Conservation (phyloP, 2,329 filamentous ascomycete genomes). For the Fusarium mundagurra region DNA sequence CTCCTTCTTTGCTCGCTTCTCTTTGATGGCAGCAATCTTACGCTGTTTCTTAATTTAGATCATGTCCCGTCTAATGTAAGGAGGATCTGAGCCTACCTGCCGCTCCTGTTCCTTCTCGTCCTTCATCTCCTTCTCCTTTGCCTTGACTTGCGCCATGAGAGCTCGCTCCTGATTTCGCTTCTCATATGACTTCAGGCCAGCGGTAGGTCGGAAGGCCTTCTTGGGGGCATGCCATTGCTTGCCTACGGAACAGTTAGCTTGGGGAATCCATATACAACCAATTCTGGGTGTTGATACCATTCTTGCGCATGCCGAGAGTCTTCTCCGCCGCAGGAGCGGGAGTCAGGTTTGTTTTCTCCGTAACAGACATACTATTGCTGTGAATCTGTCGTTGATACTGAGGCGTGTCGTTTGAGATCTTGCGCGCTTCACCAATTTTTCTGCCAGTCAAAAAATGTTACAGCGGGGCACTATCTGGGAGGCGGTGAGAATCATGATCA, state of each 20-base stretch:
- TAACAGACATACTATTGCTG: slow-evolving; percentile 55
- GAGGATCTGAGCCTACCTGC: slow-evolving; percentile 66
- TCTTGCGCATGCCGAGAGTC: slow-evolving; percentile 78
- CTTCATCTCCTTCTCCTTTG: slow-evolving; percentile 94
- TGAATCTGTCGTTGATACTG: not conserved
- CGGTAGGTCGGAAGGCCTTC: slow-evolving; percentile 83
- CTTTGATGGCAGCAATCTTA: slow-evolving; percentile 81
- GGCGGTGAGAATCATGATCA: slow-evolving; percentile 29
- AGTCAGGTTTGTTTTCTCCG: slow-evolving; percentile 46
- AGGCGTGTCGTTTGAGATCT: slow-evolving; percentile 18
- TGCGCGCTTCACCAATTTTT: slow-evolving; percentile 40
- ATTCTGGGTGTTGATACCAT: slow-evolving; percentile 63
- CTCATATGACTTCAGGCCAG: slow-evolving; percentile 81
- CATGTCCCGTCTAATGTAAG: not conserved
- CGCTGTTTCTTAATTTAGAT: slow-evolving; percentile 59
- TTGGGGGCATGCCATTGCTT: slow-evolving; percentile 93
- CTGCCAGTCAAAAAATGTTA: slow-evolving; percentile 43
- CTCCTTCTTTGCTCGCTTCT: slow-evolving; percentile 87
- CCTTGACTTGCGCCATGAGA: slow-evolving; percentile 80
- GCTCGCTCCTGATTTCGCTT: slow-evolving; percentile 78
- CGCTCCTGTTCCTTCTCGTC: slow-evolving; percentile 92
- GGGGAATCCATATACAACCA: not conserved
- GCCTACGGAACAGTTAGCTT: slow-evolving; percentile 62
- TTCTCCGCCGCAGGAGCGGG: slow-evolving; percentile 51
- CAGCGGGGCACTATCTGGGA: slow-evolving; percentile 19